A percentile compares a stretch with the other conserved stretches of the same genome.
phyloP scores from a whole-genome alignment of 176 grass and related monocot species.

The Cenchrus fungigraminus region DNA sequence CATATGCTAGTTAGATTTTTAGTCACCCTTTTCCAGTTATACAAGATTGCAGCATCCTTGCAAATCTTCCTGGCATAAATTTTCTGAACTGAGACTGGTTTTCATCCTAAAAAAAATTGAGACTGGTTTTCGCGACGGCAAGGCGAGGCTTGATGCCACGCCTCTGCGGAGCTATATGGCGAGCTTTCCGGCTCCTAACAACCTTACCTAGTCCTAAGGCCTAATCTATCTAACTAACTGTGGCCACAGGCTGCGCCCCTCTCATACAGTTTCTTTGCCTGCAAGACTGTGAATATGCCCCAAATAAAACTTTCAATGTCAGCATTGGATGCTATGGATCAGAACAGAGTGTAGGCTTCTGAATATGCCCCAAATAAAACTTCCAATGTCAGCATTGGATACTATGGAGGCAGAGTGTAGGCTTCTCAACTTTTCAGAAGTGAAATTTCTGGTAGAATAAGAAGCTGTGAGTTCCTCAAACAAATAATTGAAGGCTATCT shows the following conservation, averaged over 20 bases:
- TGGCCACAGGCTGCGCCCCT: neutral
- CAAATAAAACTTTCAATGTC: slow-evolving; percentile 14
- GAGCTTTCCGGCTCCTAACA: neutral
- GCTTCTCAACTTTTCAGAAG: slow-evolving; percentile 6
- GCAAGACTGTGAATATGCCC: slow-evolving; percentile 16
- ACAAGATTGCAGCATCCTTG: slow-evolving; percentile 11
- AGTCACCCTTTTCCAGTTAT: neutral
- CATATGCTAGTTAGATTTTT: neutral
- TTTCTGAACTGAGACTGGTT: neutral
- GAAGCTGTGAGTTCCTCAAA: neutral
- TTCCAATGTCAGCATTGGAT: slow-evolving; percentile 8
- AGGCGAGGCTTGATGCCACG: neutral
- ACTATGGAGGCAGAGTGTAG: neutral
- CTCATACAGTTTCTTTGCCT: neutral
- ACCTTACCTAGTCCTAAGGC: neutral
- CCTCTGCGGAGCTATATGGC: neutral
- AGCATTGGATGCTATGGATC: neutral
- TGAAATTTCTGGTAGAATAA: neutral
- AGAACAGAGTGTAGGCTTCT: neutral
- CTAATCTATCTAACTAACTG: neutral
- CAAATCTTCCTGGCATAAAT: neutral
- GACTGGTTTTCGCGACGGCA: neutral
- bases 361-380: slow-evolving; percentile 3
- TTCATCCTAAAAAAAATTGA: neutral
- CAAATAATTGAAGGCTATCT: slow-evolving; percentile 28